These are phyloP conservation scores for Colletotrichum sp. DNA, from an alignment of 2,329 filamentous ascomycete genomes.

Conservation along the genomic window DNA sequence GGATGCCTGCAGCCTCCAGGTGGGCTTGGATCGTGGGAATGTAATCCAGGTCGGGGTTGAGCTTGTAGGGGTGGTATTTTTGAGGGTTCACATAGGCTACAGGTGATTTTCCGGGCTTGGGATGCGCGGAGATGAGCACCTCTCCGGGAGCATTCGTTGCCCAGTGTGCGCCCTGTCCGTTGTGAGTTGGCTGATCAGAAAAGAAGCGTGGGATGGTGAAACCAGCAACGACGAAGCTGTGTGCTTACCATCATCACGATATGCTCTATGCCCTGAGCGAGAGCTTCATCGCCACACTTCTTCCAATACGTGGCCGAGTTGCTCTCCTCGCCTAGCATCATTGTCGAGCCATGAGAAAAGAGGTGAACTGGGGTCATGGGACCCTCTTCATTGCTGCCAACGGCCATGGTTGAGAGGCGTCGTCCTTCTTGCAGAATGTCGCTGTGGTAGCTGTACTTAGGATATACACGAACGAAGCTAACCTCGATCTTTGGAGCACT, in stretches of 20 bases:
- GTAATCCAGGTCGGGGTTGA: conserved; percentile 63
- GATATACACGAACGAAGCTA: neutral
- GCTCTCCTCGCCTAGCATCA: conserved; percentile 73
- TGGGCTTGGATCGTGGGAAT: conserved; percentile 51
- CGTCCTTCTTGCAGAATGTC: neutral
- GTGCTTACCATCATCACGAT: conserved; percentile 66
- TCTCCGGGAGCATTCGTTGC: conserved; percentile 54
- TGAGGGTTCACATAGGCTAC: conserved; percentile 70
- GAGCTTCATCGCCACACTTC: conserved; percentile 65
- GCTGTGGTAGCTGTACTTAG: neutral
- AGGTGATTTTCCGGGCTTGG: conserved; percentile 63
- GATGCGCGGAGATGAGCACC: conserved; percentile 67
- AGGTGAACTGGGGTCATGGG: conserved; percentile 62
- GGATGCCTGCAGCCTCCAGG: conserved; percentile 59
- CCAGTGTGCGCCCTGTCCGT: conserved; percentile 67
- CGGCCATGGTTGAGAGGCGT: neutral
- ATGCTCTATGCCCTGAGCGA: conserved; percentile 63
- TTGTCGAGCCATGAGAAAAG: conserved; percentile 74
- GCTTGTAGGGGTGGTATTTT: conserved; percentile 67
- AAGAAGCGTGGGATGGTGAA: neutral
- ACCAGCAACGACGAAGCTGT: neutral
- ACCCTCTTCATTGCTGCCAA: conserved; percentile 1
- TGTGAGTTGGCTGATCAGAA: neutral
- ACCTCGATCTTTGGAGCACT: no score
- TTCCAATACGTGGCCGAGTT: conserved; percentile 70